Evolutionary conservation across 2,329 filamentous ascomycete species (phyloP).

Genomic region (Cordyceps cateniannulata): DNA sequence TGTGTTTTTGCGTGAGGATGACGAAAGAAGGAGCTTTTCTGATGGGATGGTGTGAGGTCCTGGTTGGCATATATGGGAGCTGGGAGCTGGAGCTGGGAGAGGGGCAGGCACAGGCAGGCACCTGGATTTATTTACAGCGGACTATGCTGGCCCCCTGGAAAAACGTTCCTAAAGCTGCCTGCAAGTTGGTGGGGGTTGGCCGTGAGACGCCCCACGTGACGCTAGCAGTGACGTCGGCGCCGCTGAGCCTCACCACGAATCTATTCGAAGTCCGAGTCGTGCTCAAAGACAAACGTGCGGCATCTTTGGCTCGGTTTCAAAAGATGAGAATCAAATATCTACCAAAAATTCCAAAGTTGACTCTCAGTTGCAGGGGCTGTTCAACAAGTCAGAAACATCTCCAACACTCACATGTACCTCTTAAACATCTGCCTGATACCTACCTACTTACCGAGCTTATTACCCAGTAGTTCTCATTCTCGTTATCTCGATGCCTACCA

Average conservation of each 20-base stretch:
- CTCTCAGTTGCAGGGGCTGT: too few species aligned
- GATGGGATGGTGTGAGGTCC: neutral
- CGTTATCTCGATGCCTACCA: neutral
- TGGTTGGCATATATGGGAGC: constrained; percentile 9
- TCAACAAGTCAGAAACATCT: too few species aligned
- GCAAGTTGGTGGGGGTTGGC: constrained; percentile 26
- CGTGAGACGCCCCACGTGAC: constrained; percentile 29
- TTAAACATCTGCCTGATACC: neutral
- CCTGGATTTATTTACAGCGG: neutral
- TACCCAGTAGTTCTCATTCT: too few species aligned
- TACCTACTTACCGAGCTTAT: too few species aligned
- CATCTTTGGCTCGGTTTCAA: too few species aligned
- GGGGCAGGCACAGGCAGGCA: neutral
- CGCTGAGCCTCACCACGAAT: constrained; percentile 8
- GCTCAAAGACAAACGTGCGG: neutral
- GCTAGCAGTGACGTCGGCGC: constrained; percentile 9
- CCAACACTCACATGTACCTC: too few species aligned
- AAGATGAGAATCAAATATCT: too few species aligned
- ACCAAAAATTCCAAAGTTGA: too few species aligned
- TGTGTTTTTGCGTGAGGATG: neutral
- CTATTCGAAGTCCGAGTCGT: neutral
- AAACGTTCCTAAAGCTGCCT: too few species aligned
- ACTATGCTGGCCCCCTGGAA: neutral
- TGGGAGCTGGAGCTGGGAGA: neutral
- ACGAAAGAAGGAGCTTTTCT: neutral